Percentiles rank a stretch among this genome's conserved stretches.
Conservation (phyloP, 2,329 filamentous ascomycete species). For the Colletotrichum sp. region DNA sequence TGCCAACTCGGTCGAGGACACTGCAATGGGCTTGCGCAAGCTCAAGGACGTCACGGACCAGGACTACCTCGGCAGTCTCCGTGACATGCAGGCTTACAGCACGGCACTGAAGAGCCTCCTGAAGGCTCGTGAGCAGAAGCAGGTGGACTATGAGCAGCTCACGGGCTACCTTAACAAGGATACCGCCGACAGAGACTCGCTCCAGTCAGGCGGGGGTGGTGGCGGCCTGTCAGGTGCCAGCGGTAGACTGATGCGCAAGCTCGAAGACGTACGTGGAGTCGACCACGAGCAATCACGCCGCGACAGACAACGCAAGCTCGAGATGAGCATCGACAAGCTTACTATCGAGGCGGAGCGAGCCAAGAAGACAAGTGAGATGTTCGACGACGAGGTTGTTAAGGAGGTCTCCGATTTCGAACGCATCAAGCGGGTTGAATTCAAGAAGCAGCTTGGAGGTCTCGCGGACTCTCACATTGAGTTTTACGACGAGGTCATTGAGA, state of each 20-base stretch:
- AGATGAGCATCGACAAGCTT: constrained; percentile 90
- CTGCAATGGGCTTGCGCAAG: constrained; percentile 75
- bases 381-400: constrained; percentile 94
- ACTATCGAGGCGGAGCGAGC: constrained; percentile 88
- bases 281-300: constrained; percentile 92
- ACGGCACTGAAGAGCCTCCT: constrained; percentile 85
- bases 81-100: constrained; percentile 96
- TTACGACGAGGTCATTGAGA: constrained; percentile 78
- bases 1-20: constrained; percentile 84
- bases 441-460: constrained; percentile 80
- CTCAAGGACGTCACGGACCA: constrained; percentile 93
- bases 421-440: constrained; percentile 94
- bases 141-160: constrained; percentile 94
- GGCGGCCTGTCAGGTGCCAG: constrained; percentile 74
- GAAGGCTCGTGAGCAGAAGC: constrained; percentile 94
- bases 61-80: constrained; percentile 89
- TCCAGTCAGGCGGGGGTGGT: constrained; percentile 64
- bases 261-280: constrained; percentile 95
- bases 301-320: constrained; percentile 86
- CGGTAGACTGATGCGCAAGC: constrained; percentile 88
- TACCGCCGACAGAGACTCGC: constrained; percentile 81
- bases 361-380: constrained; percentile 86
- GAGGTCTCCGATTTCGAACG: constrained; percentile 95
- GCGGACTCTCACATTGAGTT: constrained; percentile 88
- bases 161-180: constrained; percentile 96